Conservation (phyloP, 2,329 filamentous ascomycete species). For the Xylariaceae sp. region DNA sequence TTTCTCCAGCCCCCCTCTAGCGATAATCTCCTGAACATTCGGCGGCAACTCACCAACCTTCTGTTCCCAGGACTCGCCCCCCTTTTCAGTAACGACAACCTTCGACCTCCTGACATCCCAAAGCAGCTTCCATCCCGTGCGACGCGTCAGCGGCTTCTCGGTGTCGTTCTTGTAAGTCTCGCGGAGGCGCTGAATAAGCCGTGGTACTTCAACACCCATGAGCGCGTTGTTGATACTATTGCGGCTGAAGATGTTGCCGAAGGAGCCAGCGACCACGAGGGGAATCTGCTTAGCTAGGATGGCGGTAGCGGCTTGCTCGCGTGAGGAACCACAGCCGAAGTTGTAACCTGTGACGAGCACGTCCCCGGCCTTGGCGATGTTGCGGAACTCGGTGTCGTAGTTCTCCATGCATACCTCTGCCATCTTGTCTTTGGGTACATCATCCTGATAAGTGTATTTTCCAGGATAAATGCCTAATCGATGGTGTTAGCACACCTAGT, state of each 20-base stretch:
- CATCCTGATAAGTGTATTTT: conserved; percentile 89
- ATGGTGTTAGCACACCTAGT: neutral
- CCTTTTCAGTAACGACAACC: conserved; percentile 30
- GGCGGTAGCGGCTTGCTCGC: conserved; percentile 66
- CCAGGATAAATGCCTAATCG: conserved; percentile 74
- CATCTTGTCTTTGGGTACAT: conserved; percentile 75
- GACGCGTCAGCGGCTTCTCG: conserved; percentile 53
- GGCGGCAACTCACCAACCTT: conserved; percentile 80
- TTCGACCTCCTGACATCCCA: conserved; percentile 64
- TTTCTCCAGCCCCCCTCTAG: neutral
- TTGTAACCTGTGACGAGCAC: conserved; percentile 1
- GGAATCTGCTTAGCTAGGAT: conserved; percentile 79
- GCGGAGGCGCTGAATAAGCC: conserved; percentile 63
- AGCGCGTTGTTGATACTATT: conserved; percentile 80
- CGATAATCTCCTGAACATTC: conserved; percentile 82
- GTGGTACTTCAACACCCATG: conserved; percentile 68
- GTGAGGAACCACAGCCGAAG: conserved; percentile 1
- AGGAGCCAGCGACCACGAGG: conserved; percentile 76
- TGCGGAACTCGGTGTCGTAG: conserved; percentile 62
- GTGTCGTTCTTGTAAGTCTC: conserved; percentile 54
- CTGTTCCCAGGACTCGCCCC: conserved; percentile 69
- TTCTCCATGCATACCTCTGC: conserved; percentile 90
- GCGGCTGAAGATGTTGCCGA: conserved; percentile 78
- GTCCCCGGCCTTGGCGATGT: neutral
- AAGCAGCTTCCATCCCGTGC: conserved; percentile 78